phyloP scores from a whole-genome alignment of 768 basidiomycete species.

The Phylloporus arenicola region DNA sequence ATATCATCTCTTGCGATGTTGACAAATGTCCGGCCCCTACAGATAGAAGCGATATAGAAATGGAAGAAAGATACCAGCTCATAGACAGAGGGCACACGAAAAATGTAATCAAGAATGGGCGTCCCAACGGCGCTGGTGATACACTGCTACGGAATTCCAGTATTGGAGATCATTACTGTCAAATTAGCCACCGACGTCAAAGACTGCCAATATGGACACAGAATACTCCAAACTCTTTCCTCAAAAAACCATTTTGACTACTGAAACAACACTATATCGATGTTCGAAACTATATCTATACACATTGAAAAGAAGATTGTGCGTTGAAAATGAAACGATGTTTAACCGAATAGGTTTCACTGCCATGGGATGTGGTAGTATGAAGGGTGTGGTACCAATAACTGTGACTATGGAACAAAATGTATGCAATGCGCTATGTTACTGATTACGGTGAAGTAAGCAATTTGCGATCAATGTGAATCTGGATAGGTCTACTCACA shows the following conservation, averaged over 20 bases:
- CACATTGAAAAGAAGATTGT: conserved; percentile 8
- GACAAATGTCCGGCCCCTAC: neutral
- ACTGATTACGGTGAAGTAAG: conserved; percentile 6
- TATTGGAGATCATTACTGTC: too few species aligned
- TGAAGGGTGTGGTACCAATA: neutral
- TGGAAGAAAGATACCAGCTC: neutral
- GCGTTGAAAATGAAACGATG: conserved; percentile 1
- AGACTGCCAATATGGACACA: too few species aligned
- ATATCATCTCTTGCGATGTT: neutral
- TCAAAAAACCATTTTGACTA: conserved; percentile 4
- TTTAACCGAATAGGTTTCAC: conserved; percentile 5
- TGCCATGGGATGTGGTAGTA: conserved; percentile 3
- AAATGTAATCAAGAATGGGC: neutral
- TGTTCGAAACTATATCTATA: conserved; percentile 19
- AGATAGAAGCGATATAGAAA: neutral
- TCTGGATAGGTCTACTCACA: conserved; percentile 12
- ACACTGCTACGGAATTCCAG: neutral
- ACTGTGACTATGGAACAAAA: conserved; percentile 2
- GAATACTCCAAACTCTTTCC: too few species aligned
- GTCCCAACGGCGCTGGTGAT: too few species aligned
- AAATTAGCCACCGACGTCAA: too few species aligned
- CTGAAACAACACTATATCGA: conserved; percentile 20
- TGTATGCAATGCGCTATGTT: conserved; percentile 8
- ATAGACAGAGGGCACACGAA: neutral
- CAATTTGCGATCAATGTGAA: neutral